A percentile compares a stretch with the other conserved stretches of the same genome.
Evolutionary conservation across 805 yeast genomes (phyloP).

Genomic region (Pichia californica): DNA sequence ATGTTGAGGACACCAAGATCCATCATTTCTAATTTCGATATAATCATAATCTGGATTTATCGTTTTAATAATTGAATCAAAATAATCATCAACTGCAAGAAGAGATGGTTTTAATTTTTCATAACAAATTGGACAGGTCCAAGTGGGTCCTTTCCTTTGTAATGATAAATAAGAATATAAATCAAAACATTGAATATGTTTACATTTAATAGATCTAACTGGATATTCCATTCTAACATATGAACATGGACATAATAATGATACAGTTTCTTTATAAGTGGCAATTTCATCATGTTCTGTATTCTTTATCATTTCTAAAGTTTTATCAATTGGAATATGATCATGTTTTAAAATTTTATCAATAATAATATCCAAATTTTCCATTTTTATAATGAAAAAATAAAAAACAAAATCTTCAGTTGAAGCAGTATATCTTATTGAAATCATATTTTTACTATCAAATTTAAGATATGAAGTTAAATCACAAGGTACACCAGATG

Average conservation of each 20-base stretch:
- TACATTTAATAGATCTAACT: slow-evolving; percentile 60
- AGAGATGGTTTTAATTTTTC: slow-evolving; percentile 44
- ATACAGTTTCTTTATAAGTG: slow-evolving; percentile 50
- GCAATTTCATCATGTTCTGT: slow-evolving; percentile 46
- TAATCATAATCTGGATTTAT: slow-evolving; percentile 54
- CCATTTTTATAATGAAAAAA: slow-evolving; percentile 51
- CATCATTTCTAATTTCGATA: slow-evolving; percentile 64
- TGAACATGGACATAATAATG: slow-evolving; percentile 76
- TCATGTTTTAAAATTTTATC: slow-evolving; percentile 38
- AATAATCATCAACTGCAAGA: slow-evolving; percentile 69
- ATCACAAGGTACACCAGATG: slow-evolving; percentile 80
- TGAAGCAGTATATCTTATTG: slow-evolving; percentile 51
- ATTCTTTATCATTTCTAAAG: slow-evolving; percentile 31
- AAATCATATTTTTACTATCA: slow-evolving; percentile 34
- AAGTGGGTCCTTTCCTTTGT: slow-evolving; percentile 74
- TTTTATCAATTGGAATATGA: slow-evolving; percentile 43
- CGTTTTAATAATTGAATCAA: slow-evolving; percentile 49
- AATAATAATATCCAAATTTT: slow-evolving; percentile 37
- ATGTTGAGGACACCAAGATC: slow-evolving; percentile 52
- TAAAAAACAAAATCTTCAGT: slow-evolving; percentile 41
- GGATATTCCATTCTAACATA: slow-evolving; percentile 67
- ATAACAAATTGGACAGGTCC: slow-evolving; percentile 86
- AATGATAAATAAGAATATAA: slow-evolving; percentile 64
- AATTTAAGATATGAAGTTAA: slow-evolving; percentile 44
- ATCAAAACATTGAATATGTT: slow-evolving; percentile 87